Percentiles rank a stretch among this genome's conserved stretches.
These are phyloP conservation scores for Arachis hypogaea DNA, from an alignment of 306 rosid genomes.

Conservation along the genomic window DNA sequence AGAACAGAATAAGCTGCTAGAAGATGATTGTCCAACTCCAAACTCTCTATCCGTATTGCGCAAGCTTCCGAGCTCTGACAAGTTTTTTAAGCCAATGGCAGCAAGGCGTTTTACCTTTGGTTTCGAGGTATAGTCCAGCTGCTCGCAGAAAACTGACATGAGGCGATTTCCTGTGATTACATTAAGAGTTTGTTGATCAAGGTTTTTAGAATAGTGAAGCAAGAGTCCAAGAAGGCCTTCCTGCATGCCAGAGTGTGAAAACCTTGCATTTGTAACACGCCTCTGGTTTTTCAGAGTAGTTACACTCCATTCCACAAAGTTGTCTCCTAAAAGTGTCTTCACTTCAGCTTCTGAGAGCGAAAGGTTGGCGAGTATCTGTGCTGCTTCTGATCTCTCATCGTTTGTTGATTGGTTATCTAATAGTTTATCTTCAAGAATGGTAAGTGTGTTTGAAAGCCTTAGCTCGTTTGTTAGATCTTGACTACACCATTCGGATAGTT, in stretches of 20 bases:
- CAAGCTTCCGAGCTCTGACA: slow-evolving; percentile 56
- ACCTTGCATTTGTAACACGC: slow-evolving; percentile 41
- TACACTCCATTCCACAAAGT: slow-evolving; percentile 51
- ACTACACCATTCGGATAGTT: slow-evolving; percentile 55
- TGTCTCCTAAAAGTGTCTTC: slow-evolving; percentile 49
- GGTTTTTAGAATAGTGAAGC: slow-evolving; percentile 50
- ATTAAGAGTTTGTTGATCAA: slow-evolving; percentile 44
- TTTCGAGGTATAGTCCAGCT: slow-evolving; percentile 53
- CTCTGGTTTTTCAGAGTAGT: slow-evolving; percentile 45
- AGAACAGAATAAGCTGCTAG: slow-evolving; percentile 39
- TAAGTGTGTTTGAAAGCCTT: slow-evolving; percentile 49
- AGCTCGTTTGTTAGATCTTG: slow-evolving; percentile 54
- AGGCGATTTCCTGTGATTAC: slow-evolving; percentile 51
- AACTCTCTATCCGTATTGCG: slow-evolving; percentile 36
- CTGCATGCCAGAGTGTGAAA: slow-evolving; percentile 49
- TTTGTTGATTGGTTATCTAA: slow-evolving; percentile 47
- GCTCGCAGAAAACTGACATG: slow-evolving; percentile 53
- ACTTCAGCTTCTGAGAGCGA: slow-evolving; percentile 52
- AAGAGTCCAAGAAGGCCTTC: slow-evolving; percentile 72
- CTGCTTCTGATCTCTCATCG: slow-evolving; percentile 61
- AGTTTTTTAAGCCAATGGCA: slow-evolving; percentile 55
- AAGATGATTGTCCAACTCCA: slow-evolving; percentile 33
- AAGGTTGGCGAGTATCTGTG: slow-evolving; percentile 56
- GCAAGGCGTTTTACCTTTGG: slow-evolving; percentile 55
- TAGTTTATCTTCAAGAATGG: slow-evolving; percentile 51